Evolutionary conservation across 2,329 filamentous ascomycete genomes (phyloP), one percentile per base, ranked within the genome.

Genomic region (Aspergillus aculeatus): DNA sequence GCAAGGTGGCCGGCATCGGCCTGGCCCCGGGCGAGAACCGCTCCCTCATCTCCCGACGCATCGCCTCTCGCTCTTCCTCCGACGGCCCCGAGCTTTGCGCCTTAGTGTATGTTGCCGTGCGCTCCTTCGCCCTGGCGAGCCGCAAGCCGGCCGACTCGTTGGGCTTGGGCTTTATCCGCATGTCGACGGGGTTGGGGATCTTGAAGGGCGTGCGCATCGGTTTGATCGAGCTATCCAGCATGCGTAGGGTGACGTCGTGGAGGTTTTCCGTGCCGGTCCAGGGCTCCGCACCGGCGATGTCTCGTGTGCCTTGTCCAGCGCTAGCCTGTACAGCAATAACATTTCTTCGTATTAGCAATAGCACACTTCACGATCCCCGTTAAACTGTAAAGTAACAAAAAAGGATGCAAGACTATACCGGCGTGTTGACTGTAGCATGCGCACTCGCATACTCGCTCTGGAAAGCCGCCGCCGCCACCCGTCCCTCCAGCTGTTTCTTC

Each of bases 201-300:
- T 75, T 77, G 63, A 69, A 77, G 1, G 78, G 73, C 26, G 73
- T 71, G 44, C 80, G 79, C 14, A 84, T 69, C 19, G 83, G 84
- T 69, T 86, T 87, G 66, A 84, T 83, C 16, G 83, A 80, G 67
- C 87, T 85, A 50, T 84, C 82, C 10, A 89, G 80, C 90, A 98
- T 98, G 32, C 95, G 87, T 52, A 96, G 78, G 23, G 92, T 87
- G 0, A 89, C 83, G 73, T 97, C 92, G 66, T 88, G 85, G 1
- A 89, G 78, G 5, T 80, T 81, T 76, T 98, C 95, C 12, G 84
- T 81, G 2, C 94, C 95, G 0, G 84, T 86, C 95, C 95, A 99
- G 1, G 89, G 83, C 59, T 83, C 78, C 6, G 87, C 85, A 0
- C 83, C 81, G 1, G 91, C 91, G 38, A 87, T 84, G 53, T 89